Conservation (phyloP, 2,329 filamentous ascomycete species). For the Eurotiales sp. region DNA sequence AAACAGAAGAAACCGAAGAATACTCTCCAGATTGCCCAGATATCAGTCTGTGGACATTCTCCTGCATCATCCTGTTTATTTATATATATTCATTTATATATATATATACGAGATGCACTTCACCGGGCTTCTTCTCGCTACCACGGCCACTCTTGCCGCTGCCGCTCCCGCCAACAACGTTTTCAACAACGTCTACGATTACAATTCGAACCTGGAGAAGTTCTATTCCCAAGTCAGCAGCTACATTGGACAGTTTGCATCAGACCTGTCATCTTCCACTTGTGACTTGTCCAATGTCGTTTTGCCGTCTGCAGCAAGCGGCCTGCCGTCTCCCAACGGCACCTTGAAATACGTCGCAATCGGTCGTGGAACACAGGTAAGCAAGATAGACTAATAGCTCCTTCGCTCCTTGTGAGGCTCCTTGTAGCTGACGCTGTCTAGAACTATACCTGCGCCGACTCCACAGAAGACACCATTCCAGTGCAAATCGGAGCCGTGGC, state of each 20-base stretch:
- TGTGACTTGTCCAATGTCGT: constrained; percentile 33
- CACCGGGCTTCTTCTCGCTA: constrained; percentile 17
- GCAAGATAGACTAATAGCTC: too few species aligned
- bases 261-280: constrained; percentile 18
- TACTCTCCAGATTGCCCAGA: too few species aligned
- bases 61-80: too few species aligned
- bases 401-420: neutral
- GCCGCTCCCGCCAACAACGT: constrained; percentile 31
- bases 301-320: constrained; percentile 49
- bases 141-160: constrained; percentile 29
- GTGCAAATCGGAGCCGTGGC: constrained; percentile 70
- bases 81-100: neutral
- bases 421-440: constrained; percentile 40
- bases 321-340: constrained; percentile 59
- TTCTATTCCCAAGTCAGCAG: constrained; percentile 39
- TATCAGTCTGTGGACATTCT: too few species aligned
- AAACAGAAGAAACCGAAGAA: too few species aligned
- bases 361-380: constrained; percentile 69
- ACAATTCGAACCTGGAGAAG: constrained; percentile 37
- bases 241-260: constrained; percentile 29
- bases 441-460: constrained; percentile 81
- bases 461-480: constrained; percentile 59
- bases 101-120: constrained; percentile 10
- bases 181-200: constrained; percentile 32
- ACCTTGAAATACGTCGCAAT: constrained; percentile 73